Conservation (phyloP, 1,284 basidiomycete genomes). For the Rhizoctonia solani region DNA sequence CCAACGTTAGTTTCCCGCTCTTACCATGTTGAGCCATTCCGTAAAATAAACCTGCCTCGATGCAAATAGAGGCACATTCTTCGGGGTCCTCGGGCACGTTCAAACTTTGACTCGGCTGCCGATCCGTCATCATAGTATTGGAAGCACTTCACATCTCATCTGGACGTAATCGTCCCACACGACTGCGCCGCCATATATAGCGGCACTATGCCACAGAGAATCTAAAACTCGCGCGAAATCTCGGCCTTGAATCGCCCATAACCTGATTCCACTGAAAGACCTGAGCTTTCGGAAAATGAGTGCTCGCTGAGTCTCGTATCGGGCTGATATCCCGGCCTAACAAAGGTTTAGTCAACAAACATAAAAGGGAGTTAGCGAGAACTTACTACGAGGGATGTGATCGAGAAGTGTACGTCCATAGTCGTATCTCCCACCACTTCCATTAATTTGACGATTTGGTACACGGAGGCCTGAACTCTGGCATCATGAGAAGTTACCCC, state of each 20-base stretch:
- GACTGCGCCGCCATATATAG: neutral
- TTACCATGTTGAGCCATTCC: too few relatives aligned
- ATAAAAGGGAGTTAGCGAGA: neutral
- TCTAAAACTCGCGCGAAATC: slow-evolving; percentile 4
- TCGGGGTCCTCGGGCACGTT: too few relatives aligned
- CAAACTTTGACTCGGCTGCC: too few relatives aligned
- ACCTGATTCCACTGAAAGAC: neutral
- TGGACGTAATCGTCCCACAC: slow-evolving; percentile 20
- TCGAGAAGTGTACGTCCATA: neutral
- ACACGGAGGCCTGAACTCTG: neutral
- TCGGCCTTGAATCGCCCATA: neutral
- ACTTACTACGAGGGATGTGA: slow-evolving; percentile 1
- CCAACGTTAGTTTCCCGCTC: too few relatives aligned
- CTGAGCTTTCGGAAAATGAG: neutral
- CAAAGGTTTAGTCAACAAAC: neutral
- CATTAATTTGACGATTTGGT: neutral
- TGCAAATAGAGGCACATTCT: too few relatives aligned
- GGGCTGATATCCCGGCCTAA: neutral
- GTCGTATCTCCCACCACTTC: neutral
- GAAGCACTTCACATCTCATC: neutral
- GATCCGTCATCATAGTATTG: neutral
- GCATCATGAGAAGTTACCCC: neutral
- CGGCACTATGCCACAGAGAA: slow-evolving; percentile 21
- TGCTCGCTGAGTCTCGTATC: neutral
- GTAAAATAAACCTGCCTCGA: too few relatives aligned